Base-by-base conservation (phyloP, 805 yeast species). In the Isabelozyma pseudorhagii region DNA sequence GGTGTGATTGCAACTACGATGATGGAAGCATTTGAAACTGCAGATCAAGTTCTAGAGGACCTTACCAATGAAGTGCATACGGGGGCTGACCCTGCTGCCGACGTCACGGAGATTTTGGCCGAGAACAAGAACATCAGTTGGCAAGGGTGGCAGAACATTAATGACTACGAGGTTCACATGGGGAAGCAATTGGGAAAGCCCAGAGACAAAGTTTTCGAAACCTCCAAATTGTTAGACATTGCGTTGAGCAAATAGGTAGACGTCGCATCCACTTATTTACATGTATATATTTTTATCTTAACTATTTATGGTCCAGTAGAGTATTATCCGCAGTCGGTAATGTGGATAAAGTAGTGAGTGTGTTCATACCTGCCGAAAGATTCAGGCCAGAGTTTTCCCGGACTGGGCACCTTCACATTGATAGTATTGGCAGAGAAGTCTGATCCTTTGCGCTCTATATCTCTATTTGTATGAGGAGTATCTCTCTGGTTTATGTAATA, bases 1-100 rank as follows among this genome's bases (percentile, higher is more conserved):
- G 99, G 99, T 1, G 96, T 90, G 3, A 94, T 94, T 55, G 96
- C 96, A 14, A 78, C 89, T 11, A 90, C 98, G 0, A 88, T 93
- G 86, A 79, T 85, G 78, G 91, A 87, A 51, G 82, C 97, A 0
- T 85, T 85, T 54, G 79, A 82, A 8, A 84, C 93, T 0, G 93
- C 90, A 0, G 89, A 83, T 27, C 69, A 75, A 10, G 74, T 94
- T 0, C 59, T 83, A 14, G 71, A 76, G 38, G 96, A 90, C 57
- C 67, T 78, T 21, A 51, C 67, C n/a, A 62, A 64, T 36, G 70
- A 60, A 2, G 40, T 61, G 4, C 61, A 59, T 44, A 56, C 62
- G 5, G 49, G 57, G 9, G 68, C 71, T 28, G 54, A 59, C 15
- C 15, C 55, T 57, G 28, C n/a, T 0, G 51, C 43, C 8, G 59